Evolutionary conservation across 257 asterid species (phyloP).

Genomic region (Orobanche coerulescens): DNA sequence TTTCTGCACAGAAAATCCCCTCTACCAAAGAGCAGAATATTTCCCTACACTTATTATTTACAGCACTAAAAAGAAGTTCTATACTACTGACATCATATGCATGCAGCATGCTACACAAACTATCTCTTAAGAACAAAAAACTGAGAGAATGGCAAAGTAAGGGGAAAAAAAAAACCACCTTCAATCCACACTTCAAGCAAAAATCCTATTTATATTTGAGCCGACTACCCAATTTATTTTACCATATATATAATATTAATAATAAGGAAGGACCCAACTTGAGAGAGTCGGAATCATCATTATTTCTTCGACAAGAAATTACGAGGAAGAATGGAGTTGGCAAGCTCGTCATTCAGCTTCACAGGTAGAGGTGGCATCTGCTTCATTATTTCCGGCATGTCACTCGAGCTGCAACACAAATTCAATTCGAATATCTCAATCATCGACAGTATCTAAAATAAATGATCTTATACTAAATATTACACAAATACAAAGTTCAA

Average conservation of each 20-base stretch:
- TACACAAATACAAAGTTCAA: too few species aligned
- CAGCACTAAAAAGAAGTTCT: constrained; percentile 30
- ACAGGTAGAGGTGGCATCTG: constrained; percentile 89
- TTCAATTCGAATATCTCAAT: too few species aligned
- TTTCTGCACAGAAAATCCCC: not conserved
- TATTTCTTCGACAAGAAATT: constrained; percentile 32
- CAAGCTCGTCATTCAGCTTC: constrained; percentile 75
- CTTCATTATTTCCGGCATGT: constrained; percentile 60
- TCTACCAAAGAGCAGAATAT: constrained; percentile 6
- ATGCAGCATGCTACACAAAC: constrained; percentile 15
- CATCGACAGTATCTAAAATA: too few species aligned
- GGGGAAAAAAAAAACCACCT: not conserved
- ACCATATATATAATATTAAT: not conserved
- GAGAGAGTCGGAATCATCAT: constrained; percentile 17
- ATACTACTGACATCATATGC: constrained; percentile 7
- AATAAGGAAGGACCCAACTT: not conserved
- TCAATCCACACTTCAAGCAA: constrained; percentile 10
- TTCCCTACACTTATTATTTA: constrained; percentile 23
- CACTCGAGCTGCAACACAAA: constrained; percentile 43
- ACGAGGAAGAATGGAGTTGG: constrained; percentile 44
- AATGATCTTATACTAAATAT: too few species aligned
- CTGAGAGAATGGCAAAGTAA: constrained; percentile 12
- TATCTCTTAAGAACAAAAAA: constrained; percentile 10
- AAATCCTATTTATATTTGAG: constrained; percentile 1
- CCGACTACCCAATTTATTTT: constrained; percentile 13